Evolutionary conservation across 2,329 filamentous ascomycete genomes (phyloP), one percentile per base, ranked within the genome.

Genomic region (Phyllosticta capitalensis): DNA sequence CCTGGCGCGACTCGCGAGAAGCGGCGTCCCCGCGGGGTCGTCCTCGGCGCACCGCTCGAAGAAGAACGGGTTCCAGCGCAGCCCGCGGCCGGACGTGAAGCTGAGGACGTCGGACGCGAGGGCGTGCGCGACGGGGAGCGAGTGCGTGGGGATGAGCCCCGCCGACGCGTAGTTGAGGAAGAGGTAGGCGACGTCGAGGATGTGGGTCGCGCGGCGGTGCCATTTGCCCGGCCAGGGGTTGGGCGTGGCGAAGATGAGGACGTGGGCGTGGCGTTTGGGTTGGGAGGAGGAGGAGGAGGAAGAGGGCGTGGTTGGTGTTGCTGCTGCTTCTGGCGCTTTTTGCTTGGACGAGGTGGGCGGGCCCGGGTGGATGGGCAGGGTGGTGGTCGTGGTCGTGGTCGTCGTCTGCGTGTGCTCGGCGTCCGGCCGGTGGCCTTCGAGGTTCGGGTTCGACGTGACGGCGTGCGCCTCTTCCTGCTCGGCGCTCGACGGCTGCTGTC

Each of bases 181-280:
- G 9, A 72, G 58, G 30, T 64, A 69, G 5, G 69, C 62, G 5
- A 71, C 66, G 54, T 72, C 71, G 9, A 71, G 64, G 53, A 72
- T 69, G 33, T 72, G 71, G 4, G 67, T 67, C 9, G 71, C 67
- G 62, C 69, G 64, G 30, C 69, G 69, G 60, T 70, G 62, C 63
- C 68, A 72, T 1, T 64, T 61, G 5, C 71, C 71, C 28, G 68
- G 67, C 71, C 71, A 72, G 0, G 70, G 71, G 45, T 68, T 72
- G 2, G 66, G 65, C 55, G 69, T 67, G 33, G 71, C 70, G 61
- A 72, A 69, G 58, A 71, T 67, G 54, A 63, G 59, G 67, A 72
- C 54, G 68, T 45, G 38, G 14, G 64, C 51, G 69, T 71, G 24
- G 38, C 38, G 38, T 9, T 14, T 38, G 30, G 30, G 38, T 6